Evolutionary conservation across 371 early-diverging fungal genomes (phyloP).

Genomic region (Lichtheimia hyalospora): DNA sequence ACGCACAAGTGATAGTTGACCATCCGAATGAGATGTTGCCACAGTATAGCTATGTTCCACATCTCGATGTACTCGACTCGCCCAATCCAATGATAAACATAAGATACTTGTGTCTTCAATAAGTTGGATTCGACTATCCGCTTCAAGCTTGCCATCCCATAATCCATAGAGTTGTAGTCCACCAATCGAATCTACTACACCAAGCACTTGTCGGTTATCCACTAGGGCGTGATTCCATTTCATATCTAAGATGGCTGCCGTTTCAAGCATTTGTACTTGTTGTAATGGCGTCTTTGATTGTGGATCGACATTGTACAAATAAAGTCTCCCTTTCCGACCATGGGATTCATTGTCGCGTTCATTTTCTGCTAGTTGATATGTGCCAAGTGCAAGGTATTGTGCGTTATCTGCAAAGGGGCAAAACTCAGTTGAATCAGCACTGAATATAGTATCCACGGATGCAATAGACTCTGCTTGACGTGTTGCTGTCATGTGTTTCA

Average conservation of each 20-base stretch:
- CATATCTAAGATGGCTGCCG: constrained; percentile 81
- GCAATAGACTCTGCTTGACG: constrained; percentile 8
- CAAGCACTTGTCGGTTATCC: constrained; percentile 45
- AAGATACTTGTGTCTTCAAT: constrained; percentile 53
- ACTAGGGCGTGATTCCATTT: constrained; percentile 73
- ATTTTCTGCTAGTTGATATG: constrained; percentile 70
- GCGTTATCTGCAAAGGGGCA: constrained; percentile 58
- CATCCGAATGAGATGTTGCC: constrained; percentile 71
- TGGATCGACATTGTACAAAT: constrained; percentile 26
- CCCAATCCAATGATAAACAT: constrained; percentile 92
- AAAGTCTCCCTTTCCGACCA: constrained; percentile 41
- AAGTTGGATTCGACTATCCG: constrained; percentile 30
- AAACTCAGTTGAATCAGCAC: constrained; percentile 84
- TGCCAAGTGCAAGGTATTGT: constrained; percentile 70
- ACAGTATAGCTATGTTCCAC: constrained; percentile 24
- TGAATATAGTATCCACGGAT: constrained; percentile 73
- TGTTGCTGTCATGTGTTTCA: background rate
- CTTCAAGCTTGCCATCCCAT: constrained; percentile 34
- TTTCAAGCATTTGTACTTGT: constrained; percentile 55
- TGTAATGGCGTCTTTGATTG: constrained; percentile 8
- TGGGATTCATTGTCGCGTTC: constrained; percentile 31
- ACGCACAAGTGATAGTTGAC: constrained; percentile 53
- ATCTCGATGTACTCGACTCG: constrained; percentile 55
- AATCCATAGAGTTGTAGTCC: constrained; percentile 51
- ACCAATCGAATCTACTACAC: constrained; percentile 67